Conservation (phyloP, 768 basidiomycete species). For the Suillus decipiens region DNA sequence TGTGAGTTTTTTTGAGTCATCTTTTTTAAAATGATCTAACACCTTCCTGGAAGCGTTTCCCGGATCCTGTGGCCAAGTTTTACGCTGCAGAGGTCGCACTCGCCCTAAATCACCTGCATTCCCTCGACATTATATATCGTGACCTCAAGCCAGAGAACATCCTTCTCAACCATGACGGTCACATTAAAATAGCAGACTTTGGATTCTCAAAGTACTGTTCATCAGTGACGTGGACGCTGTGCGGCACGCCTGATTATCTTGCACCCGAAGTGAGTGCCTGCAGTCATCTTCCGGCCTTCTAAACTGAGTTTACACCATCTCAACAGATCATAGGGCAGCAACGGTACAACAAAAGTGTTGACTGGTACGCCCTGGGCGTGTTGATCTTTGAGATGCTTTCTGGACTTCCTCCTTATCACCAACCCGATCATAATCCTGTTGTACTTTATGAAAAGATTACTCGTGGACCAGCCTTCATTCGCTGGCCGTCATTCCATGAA, state of each 20-base stretch:
- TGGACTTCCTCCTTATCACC: conserved; percentile 94
- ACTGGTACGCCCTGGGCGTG: conserved; percentile 98
- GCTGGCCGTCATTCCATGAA: conserved; percentile 76
- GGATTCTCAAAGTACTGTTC: conserved; percentile 92
- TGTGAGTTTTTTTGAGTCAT: conserved; percentile 45
- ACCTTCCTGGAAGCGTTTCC: conserved; percentile 66
- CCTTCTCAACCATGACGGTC: conserved; percentile 89
- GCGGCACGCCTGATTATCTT: conserved; percentile 95
- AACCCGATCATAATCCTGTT: conserved; percentile 80
- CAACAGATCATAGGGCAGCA: conserved; percentile 72
- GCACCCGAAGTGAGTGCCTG: conserved; percentile 78
- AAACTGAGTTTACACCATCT: background rate
- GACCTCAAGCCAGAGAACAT: conserved; percentile 99
- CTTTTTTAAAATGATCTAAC: conserved; percentile 20
- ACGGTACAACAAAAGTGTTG: conserved; percentile 94
- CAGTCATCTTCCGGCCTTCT: background rate
- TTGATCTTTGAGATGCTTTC: conserved; percentile 98
- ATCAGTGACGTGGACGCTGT: conserved; percentile 92
- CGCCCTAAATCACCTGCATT: conserved; percentile 88
- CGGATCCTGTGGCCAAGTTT: conserved; percentile 96
- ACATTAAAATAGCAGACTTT: conserved; percentile 97
- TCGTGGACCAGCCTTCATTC: conserved; percentile 68
- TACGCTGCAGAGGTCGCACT: conserved; percentile 95
- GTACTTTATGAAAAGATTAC: conserved; percentile 91
- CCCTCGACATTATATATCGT: conserved; percentile 89